phyloP scores from a whole-genome alignment of 495 filamentous ascomycete species.

The Amphirosellinia nigrospora region DNA sequence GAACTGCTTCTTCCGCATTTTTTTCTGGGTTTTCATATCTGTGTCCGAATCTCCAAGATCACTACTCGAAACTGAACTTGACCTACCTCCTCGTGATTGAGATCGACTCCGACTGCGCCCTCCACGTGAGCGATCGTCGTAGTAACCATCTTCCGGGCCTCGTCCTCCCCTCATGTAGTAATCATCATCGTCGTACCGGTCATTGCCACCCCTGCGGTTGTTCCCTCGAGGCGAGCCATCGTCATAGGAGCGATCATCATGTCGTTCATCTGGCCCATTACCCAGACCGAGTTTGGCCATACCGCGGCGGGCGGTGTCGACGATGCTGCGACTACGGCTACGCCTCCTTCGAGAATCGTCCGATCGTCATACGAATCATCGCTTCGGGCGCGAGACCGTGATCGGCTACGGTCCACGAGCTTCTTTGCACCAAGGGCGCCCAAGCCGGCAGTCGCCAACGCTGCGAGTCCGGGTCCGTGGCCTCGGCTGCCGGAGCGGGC shows the following conservation, averaged over 20 bases:
- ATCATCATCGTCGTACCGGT: conserved; percentile 60
- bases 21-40: conserved; percentile 74
- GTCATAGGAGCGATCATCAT: conserved; percentile 45
- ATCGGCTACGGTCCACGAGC: conserved; percentile 72
- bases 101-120: conserved; percentile 44
- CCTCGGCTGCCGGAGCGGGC: conserved; percentile 53
- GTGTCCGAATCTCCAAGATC: conserved; percentile 77
- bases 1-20: conserved; percentile 83
- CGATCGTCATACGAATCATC: conserved; percentile 60
- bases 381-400: conserved; percentile 56
- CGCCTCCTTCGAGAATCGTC: conserved; percentile 45
- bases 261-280: conserved; percentile 49
- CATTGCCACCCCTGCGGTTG: conserved; percentile 38
- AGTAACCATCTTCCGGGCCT: conserved; percentile 54
- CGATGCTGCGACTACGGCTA: conserved; percentile 58
- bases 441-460: conserved; percentile 75
- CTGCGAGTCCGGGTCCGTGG: conserved; percentile 59
- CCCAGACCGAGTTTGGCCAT: conserved; percentile 55
- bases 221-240: conserved; percentile 39
- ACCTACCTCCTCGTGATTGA: conserved; percentile 47
- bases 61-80: conserved; percentile 60
- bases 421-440: conserved; percentile 85
- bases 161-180: conserved; percentile 56
- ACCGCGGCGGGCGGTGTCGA: conserved; percentile 50
- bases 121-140: conserved; percentile 52